These are phyloP conservation scores for Peronospora destructor DNA, from an alignment of 352 stramenopile genomes.

Conservation along the genomic window DNA sequence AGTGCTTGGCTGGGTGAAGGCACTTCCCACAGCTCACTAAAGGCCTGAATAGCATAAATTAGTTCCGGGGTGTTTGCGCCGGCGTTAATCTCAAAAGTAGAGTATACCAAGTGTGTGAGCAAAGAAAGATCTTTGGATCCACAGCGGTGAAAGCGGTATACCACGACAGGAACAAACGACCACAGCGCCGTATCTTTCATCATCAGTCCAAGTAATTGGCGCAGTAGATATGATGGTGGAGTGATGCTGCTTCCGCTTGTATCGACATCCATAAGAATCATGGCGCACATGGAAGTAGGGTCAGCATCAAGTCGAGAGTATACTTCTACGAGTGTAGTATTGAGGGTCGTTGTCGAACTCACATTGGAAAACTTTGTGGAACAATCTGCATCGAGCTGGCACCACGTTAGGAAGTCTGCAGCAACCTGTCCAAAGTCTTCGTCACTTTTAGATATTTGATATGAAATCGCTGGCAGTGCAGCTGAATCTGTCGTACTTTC, in stretches of 20 bases:
- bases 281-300: constrained; percentile 20
- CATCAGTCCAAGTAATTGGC: constrained; percentile 43
- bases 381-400: constrained; percentile 38
- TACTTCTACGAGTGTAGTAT: constrained; percentile 28
- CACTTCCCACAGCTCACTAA: constrained; percentile 70
- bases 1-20: constrained; percentile 38
- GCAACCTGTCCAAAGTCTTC: constrained; percentile 38
- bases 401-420: constrained; percentile 41
- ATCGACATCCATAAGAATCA: constrained; percentile 16
- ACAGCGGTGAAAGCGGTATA: constrained; percentile 56
- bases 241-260: constrained; percentile 10
- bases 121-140: constrained; percentile 35
- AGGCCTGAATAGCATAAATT: constrained; percentile 54
- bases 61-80: constrained; percentile 26
- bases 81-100: constrained; percentile 13
- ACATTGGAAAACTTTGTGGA: constrained; percentile 23
- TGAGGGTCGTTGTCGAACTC: constrained; percentile 25
- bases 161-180: constrained; percentile 55
- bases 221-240: constrained; percentile 36
- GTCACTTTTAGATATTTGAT: constrained; percentile 32
- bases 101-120: constrained; percentile 31
- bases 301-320: constrained; percentile 38
- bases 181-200: constrained; percentile 40
- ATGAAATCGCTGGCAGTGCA: background rate
- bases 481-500: background rate